These are phyloP conservation scores for Diaporthe citri DNA, from an alignment of 2,329 filamentous ascomycete species.

Conservation along the genomic window DNA sequence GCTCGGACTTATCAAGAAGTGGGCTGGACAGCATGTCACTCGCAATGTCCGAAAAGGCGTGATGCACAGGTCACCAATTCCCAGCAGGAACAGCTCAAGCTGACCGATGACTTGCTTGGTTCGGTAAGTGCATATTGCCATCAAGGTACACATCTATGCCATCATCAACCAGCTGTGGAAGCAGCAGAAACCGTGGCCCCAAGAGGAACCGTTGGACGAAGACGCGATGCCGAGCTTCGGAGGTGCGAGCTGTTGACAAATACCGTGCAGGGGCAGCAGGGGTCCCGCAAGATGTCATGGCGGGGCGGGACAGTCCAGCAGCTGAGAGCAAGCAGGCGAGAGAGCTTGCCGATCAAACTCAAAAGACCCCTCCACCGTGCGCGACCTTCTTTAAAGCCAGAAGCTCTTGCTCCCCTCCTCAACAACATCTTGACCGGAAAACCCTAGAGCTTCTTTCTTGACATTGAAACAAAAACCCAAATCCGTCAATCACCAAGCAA, in stretches of 20 bases:
- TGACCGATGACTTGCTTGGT: neutral
- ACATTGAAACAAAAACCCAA: slow-evolving; percentile 39
- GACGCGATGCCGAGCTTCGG: slow-evolving; percentile 19
- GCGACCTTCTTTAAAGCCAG: slow-evolving; percentile 10
- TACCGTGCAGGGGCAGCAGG: slow-evolving; percentile 22
- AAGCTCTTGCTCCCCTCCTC: slow-evolving; percentile 26
- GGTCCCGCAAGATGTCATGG: slow-evolving; percentile 32
- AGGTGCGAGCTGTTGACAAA: slow-evolving; percentile 29
- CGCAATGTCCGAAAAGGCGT: neutral
- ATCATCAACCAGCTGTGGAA: neutral
- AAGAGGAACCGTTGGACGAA: neutral
- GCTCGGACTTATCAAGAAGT: slow-evolving; percentile 12
- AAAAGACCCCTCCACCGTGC: slow-evolving; percentile 34
- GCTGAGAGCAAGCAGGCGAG: neutral
- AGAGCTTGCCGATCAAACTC: slow-evolving; percentile 30
- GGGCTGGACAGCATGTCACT: neutral
- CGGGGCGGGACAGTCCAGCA: slow-evolving; percentile 18
- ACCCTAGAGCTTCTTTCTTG: slow-evolving; percentile 4
- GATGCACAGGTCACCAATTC: neutral
- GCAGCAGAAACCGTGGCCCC: neutral
- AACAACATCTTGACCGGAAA: neutral
- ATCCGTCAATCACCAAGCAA: neutral
- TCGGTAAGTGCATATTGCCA: neutral
- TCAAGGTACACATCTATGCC: slow-evolving; percentile 11
- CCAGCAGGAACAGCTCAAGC: neutral